A percentile compares a stretch with the other conserved stretches of the same genome.
Evolutionary conservation across 345 rosid species (phyloP).

Genomic region (Salix arbutifolia): DNA sequence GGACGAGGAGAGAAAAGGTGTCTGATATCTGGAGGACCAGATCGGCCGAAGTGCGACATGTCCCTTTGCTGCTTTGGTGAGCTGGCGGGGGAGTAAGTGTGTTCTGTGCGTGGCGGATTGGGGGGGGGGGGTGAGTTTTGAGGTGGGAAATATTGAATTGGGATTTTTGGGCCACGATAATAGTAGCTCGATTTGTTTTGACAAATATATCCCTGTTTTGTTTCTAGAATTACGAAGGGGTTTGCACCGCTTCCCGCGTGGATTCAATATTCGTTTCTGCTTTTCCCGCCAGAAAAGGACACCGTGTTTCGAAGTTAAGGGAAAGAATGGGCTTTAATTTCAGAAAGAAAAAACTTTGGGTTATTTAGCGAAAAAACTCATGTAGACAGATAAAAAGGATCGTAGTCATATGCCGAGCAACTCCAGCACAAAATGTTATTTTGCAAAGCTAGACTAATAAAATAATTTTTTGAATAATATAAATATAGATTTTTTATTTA

Average conservation of each 20-base stretch:
- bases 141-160: neutral
- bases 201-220: neutral
- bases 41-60: slow-evolving; percentile 53
- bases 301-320: neutral
- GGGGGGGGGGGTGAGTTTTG: slow-evolving; percentile 2
- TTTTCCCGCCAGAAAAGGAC: neutral
- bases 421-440: too few relatives aligned
- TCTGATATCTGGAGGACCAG: slow-evolving; percentile 57
- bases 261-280: neutral
- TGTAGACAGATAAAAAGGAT: too few relatives aligned
- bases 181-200: neutral
- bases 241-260: neutral
- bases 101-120: neutral
- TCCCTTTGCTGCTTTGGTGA: neutral
- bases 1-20: slow-evolving; percentile 65
- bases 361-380: too few relatives aligned
- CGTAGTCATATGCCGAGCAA: too few relatives aligned
- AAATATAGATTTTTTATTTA: too few relatives aligned
- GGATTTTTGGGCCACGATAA: neutral
- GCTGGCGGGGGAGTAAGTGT: neutral
- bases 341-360: too few relatives aligned
- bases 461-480: too few relatives aligned
- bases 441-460: too few relatives aligned
- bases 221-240: neutral
- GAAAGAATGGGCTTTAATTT: too few relatives aligned